Base-by-base conservation (phyloP, 202 grass and related monocot species). In the Carex arenaria region DNA sequence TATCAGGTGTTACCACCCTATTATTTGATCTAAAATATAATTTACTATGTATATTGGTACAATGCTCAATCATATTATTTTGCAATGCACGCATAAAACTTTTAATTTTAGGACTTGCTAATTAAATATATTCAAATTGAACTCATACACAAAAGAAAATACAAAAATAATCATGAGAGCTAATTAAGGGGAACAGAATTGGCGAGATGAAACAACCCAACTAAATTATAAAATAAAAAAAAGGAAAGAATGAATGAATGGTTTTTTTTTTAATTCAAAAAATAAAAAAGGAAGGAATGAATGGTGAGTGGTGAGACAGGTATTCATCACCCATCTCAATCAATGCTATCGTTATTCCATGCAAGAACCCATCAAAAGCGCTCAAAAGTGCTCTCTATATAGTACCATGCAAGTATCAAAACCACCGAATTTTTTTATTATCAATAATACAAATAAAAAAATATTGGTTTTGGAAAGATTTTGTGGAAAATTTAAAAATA, bases 261-360 rank as follows among this genome's bases (percentile, higher is more conserved):
- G 63, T 42, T 26, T 26, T 26, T 26, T 26, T 26, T 26, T 26
- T 26, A 1, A 0, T 26, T 26, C 26, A 26, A 38, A 1, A 67
- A 67, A 38, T n/a, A n/a, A 7, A 2, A 67, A 61, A 22, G 22
- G 57, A 61, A 20, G 10, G 57, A 61, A 61, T 31, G 63, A 31
- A 64, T 64, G 10, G 62, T 42, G 38, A 43, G 40, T 80, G 31
- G 60, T 31, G 55, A 19, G 78, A 80, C 78, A 80, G 54, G 64
- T 47, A 34, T 57, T 61, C 18, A 42, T 80, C 78, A 62, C 34
- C 57, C 42, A 55, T 82, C 80, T 43, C 62, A 47, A 82, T 67
- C 40, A 82, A 68, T 67, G 26, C 34, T 13, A 4, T 78, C 31
- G 47, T 45, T 75, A 3, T 12, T 14, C 10, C 9, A 13, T 4